Percentiles rank a stretch among this genome's conserved stretches.
phyloP scores from a whole-genome alignment of 2,329 filamentous ascomycete species.

The Keithomyces neogunnii region DNA sequence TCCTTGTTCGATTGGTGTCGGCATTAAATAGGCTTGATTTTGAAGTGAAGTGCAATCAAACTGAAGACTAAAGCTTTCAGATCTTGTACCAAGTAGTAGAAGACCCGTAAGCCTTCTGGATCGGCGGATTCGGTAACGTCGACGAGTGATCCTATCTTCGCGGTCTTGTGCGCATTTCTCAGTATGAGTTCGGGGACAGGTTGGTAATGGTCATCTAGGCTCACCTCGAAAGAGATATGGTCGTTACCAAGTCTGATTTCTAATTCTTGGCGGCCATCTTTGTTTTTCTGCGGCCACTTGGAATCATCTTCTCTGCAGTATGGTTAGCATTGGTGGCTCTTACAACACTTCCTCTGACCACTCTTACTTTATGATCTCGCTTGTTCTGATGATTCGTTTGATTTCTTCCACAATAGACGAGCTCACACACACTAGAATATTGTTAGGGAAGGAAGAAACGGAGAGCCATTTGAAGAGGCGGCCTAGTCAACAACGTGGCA shows the following conservation, averaged over 20 bases:
- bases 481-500: constrained; percentile 23
- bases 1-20: constrained; percentile 15
- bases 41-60: constrained; percentile 93
- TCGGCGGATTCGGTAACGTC: constrained; percentile 95
- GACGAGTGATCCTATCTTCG: constrained; percentile 94
- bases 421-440: constrained; percentile 79
- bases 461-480: background rate
- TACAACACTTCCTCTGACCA: background rate
- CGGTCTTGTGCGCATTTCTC: constrained; percentile 55
- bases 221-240: constrained; percentile 94
- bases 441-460: background rate
- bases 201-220: constrained; percentile 12
- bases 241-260: constrained; percentile 91
- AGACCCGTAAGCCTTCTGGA: constrained; percentile 90
- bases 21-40: constrained; percentile 69
- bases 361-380: constrained; percentile 88
- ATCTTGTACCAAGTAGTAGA: constrained; percentile 98
- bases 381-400: constrained; percentile 92
- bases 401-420: constrained; percentile 85
- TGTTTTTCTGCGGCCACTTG: constrained; percentile 99
- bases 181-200: background rate
- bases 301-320: constrained; percentile 79
- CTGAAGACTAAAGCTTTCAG: constrained; percentile 95
- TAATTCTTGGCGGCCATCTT: constrained; percentile 92
- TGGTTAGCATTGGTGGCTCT: background rate